Conservation (phyloP, 139 green algal genomes). For the Picochlorum sp. region DNA sequence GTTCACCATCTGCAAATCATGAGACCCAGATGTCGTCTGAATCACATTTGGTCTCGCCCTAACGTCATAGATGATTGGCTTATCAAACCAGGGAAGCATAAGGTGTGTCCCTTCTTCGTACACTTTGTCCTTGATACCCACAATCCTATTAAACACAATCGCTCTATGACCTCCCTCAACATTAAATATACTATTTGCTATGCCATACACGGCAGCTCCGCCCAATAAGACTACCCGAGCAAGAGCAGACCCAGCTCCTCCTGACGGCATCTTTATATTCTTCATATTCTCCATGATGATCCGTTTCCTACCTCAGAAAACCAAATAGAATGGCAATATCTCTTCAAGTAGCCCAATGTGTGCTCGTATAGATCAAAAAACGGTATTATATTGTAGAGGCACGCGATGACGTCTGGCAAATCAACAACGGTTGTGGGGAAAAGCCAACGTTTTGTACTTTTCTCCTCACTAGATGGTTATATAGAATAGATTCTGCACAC, state of each 20-base stretch:
- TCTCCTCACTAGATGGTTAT: no score
- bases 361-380: no score
- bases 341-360: no score
- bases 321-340: not conserved
- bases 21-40: constrained; percentile 78
- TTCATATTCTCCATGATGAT: constrained; percentile 28
- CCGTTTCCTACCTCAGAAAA: not conserved
- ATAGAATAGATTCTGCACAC: no score
- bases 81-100: constrained; percentile 97
- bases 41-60: constrained; percentile 89
- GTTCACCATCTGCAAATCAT: constrained; percentile 98
- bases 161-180: constrained; percentile 96
- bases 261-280: constrained; percentile 23
- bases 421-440: no score
- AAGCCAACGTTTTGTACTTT: no score
- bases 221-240: constrained; percentile 29
- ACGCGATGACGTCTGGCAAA: no score
- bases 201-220: constrained; percentile 54
- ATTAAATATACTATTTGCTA: constrained; percentile 90
- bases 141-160: constrained; percentile 96
- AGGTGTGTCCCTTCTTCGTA: constrained; percentile 95
- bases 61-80: constrained; percentile 96
- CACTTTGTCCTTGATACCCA: constrained; percentile 89
- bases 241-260: constrained; percentile 13
- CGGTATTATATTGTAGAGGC: no score